Base-by-base conservation (phyloP, 2,329 filamentous ascomycete genomes). In the Calonectria leucothoes region DNA sequence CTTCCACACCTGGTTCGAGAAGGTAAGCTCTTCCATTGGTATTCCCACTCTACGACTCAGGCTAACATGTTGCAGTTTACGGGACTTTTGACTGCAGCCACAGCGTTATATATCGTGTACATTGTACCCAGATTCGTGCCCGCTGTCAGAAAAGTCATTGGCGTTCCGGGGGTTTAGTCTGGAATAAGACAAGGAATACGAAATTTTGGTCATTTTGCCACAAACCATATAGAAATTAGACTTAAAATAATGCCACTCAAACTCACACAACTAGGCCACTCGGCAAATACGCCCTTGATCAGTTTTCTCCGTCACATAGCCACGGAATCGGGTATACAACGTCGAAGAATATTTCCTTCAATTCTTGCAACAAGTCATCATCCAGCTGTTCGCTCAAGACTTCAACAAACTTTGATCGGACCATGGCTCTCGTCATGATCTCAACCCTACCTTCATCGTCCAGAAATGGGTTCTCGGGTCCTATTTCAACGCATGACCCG, bases 1-100 rank as follows among this genome's bases (percentile, higher is more conserved):
- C 88, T 99, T 99, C 82, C 97, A 99, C 84, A 99, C 97, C 0
- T 98, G 96, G 96, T 93, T 97, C 80, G 97, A 99, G 87, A 99
- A 98, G 93, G 93, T 94, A 80, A 81, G 89, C 23, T 5, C 0
- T n/a, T 27, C 35, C 5, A 0, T 2, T 15, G 11, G n/a, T 1
- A 8, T 7, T 27, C 17, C 25, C 25, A 2, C 0, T 6, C 0
- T 17, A 12, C 12, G 2, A 23, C 35, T n/a, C 14, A 64, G 66
- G 67, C 81, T 84, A 71, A 84, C 77, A 15, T 33, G n/a, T 12
- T 6, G 6, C 49, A 90, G 89, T 79, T 91, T 79, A 91, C 89
- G 51, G 90, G 90, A 25, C 86, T 91, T 25, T 71, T 89, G 25
- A 86, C 89, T 8, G 88, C 89, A 1, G 68, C 85, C 2, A 55